phyloP scores from a whole-genome alignment of 352 stramenopile genomes.

The Elongisporangium senticosum region DNA sequence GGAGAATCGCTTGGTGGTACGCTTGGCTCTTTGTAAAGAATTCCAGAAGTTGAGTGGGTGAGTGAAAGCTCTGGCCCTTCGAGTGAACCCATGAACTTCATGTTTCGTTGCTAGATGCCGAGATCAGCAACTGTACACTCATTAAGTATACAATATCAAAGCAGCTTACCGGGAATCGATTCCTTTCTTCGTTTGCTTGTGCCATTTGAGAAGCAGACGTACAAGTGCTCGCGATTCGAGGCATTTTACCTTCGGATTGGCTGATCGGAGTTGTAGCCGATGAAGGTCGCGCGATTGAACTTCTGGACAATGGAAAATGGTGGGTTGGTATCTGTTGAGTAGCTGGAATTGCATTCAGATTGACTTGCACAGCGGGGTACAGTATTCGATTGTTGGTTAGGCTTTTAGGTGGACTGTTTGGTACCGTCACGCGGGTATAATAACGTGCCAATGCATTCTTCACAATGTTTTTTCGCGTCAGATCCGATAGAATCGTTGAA shows the following conservation, averaged over 20 bases:
- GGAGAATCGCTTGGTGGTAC: background rate
- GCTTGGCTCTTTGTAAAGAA: background rate
- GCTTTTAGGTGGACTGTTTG: conserved; percentile 17
- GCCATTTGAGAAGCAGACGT: background rate
- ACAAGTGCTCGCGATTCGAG: background rate
- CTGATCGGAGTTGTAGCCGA: conserved; percentile 3
- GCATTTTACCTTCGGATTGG: background rate
- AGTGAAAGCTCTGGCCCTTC: background rate
- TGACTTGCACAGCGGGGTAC: conserved; percentile 41
- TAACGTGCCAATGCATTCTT: conserved; percentile 6
- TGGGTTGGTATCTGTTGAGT: conserved; percentile 55
- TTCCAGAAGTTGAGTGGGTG: background rate
- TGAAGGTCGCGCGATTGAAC: conserved; percentile 2
- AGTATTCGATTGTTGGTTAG: conserved; percentile 24
- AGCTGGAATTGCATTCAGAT: conserved; percentile 40
- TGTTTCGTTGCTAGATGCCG: background rate
- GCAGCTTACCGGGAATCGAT: conserved; percentile 34
- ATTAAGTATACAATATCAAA: background rate
- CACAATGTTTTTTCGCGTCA: conserved; percentile 30
- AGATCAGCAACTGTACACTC: background rate
- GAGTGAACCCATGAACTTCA: background rate
- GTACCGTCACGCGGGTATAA: conserved; percentile 8
- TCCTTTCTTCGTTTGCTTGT: conserved; percentile 21
- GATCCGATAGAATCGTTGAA: conserved; percentile 38
- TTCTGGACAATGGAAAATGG: conserved; percentile 26